These are phyloP conservation scores for Sherardia arvensis DNA, from an alignment of 257 asterid species.

Conservation along the genomic window DNA sequence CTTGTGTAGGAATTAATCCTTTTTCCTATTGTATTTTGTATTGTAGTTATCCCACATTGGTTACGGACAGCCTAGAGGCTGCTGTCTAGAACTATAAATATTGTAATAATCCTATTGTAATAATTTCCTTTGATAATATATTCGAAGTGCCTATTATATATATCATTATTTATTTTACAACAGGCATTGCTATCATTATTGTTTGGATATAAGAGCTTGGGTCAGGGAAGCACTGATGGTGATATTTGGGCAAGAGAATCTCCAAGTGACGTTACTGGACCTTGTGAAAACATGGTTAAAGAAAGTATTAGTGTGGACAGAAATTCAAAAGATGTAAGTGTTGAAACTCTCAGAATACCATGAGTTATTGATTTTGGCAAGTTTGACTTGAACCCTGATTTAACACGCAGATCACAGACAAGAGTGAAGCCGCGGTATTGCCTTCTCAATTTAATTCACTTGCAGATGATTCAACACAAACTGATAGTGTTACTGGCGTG, in stretches of 20 bases:
- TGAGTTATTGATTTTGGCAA: conserved; percentile 1
- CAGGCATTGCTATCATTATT: too few species aligned
- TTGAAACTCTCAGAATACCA: not conserved
- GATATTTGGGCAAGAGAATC: conserved; percentile 25
- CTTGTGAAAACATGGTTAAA: not conserved
- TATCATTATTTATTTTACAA: too few species aligned
- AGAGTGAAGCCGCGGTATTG: conserved; percentile 5
- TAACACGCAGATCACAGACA: conserved; percentile 17
- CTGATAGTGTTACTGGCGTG: conserved; percentile 7
- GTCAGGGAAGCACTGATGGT: conserved; percentile 14
- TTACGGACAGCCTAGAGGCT: too few species aligned
- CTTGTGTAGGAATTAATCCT: too few species aligned
- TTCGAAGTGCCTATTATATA: too few species aligned
- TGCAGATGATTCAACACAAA: conserved; percentile 10
- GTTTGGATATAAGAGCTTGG: conserved; percentile 24
- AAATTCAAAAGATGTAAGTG: conserved; percentile 13
- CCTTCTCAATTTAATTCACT: conserved; percentile 12
- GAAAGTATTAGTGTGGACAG: conserved; percentile 7
- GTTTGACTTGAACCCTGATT: conserved; percentile 1
- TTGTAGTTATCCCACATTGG: too few species aligned
- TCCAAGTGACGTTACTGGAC: conserved; percentile 6
- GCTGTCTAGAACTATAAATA: too few species aligned
- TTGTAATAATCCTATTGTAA: too few species aligned
- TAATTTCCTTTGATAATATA: too few species aligned
- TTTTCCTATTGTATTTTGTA: too few species aligned